Evolutionary conservation across 768 basidiomycete species (phyloP), one percentile per base, ranked within the genome.

Genomic region (Naganishia friedmannii): DNA sequence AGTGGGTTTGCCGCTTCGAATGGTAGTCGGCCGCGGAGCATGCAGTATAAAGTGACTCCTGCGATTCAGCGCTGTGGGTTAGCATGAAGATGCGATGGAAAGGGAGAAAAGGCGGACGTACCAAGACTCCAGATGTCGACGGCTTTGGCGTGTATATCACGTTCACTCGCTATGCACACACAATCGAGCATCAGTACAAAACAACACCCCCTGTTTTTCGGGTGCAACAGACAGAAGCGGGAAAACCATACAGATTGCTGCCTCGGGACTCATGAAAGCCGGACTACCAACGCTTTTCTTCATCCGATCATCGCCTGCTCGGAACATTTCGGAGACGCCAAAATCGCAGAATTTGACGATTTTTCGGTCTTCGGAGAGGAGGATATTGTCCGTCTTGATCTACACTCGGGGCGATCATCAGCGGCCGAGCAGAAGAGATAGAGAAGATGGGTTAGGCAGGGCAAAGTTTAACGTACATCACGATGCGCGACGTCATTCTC

Each of bases 291-390:
- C 79, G 31, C 73, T 78, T 56, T 79, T 78, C 69, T 76, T 78
- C 60, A 82, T 75, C 57, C 74, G 56, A 69, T 80, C 79, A 65
- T 82, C 81, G 5, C 58, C 58, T 7, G 67, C 46, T 26, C 69
- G 70, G 55, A 82, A 82, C 78, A 81, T 79, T 66, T 82, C 80
- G 17, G 78, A 79, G 1, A 82, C 81, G 28, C 81, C 81, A 72
- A 82, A 82, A 68, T 82, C 81, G 68, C 81, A 82, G 28, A 82
- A 68, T 67, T 82, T 82, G 68, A 80, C 80, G 2, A 71, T 70
- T 48, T 75, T 46, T 7, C 72, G 70, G 68, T 81, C 78, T 7
- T 69, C 73, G 8, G 78, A 77, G 5, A 81, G 69, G 9, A 82
- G 72, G 51, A 82, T 74, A 68, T 82, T 82, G 55, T 82, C 81